Conservation (phyloP, 345 rosid genomes). For the Balakata baccata region DNA sequence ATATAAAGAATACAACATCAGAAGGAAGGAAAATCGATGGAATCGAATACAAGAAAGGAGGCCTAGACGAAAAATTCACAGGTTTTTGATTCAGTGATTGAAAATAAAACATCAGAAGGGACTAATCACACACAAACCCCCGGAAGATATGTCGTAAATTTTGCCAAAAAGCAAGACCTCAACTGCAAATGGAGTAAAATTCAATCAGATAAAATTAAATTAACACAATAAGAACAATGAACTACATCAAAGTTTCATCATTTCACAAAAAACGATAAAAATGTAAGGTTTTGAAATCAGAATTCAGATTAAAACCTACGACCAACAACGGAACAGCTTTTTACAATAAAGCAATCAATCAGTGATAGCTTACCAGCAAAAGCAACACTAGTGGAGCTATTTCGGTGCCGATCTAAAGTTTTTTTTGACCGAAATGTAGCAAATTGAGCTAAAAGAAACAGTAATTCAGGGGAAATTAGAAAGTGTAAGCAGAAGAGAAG, state of each 20-base stretch:
- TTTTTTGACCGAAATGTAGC: conserved; percentile 10
- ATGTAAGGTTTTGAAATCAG: not conserved
- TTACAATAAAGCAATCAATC: not conserved
- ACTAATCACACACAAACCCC: conserved; percentile 28
- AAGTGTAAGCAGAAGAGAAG: not conserved
- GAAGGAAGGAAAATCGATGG: conserved; percentile 59
- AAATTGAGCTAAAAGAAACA: conserved; percentile 3
- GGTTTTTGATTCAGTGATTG: conserved; percentile 50
- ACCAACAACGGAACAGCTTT: not conserved
- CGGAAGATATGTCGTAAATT: not conserved
- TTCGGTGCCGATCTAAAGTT: conserved; percentile 27
- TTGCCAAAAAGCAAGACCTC: not conserved
- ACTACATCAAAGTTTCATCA: not conserved
- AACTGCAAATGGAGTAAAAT: conserved; percentile 32
- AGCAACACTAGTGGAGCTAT: conserved; percentile 12
- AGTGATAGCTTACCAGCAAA: conserved; percentile 20
- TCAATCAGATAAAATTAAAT: conserved; percentile 16
- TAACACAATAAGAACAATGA: conserved; percentile 11
- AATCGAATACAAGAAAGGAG: conserved; percentile 44
- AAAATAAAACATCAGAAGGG: conserved; percentile 79
- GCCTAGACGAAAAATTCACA: conserved; percentile 39
- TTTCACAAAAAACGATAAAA: not conserved
- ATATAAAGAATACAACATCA: conserved; percentile 61
- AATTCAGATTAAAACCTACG: not conserved
- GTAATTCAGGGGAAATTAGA: not conserved